Percentiles rank a stretch among this genome's conserved stretches.
These are phyloP conservation scores for Collybia nuda DNA, from an alignment of 768 basidiomycete genomes.

Conservation along the genomic window DNA sequence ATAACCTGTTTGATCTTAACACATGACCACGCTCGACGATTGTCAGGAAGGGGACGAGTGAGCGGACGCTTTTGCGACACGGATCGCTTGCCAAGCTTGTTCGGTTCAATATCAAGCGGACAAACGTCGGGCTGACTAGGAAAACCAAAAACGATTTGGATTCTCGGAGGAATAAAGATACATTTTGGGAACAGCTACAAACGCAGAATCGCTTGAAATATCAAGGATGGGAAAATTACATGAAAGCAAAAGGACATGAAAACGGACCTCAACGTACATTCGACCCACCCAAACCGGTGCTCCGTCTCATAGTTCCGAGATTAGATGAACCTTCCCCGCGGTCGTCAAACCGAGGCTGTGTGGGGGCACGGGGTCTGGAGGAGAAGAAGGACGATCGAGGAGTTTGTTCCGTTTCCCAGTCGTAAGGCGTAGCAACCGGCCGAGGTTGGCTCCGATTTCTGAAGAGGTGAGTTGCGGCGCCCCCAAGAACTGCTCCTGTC, in stretches of 20 bases:
- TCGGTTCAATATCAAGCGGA: not conserved
- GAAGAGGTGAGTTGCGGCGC: constrained; percentile 59
- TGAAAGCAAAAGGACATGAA: too few species aligned
- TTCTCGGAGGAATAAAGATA: not conserved
- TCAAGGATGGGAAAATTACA: too few species aligned
- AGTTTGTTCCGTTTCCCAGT: constrained; percentile 54
- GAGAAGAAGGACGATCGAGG: constrained; percentile 26
- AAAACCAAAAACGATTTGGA: too few species aligned
- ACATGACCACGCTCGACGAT: too few species aligned
- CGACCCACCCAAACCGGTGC: constrained; percentile 81
- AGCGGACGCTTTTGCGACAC: too few species aligned
- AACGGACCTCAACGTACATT: constrained; percentile 50
- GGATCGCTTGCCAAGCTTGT: not conserved
- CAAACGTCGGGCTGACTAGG: not conserved
- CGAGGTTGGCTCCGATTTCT: constrained; percentile 31
- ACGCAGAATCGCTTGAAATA: too few species aligned
- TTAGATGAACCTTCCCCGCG: constrained; percentile 70
- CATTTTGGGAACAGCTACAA: not conserved
- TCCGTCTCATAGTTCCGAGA: constrained; percentile 69
- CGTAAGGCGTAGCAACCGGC: constrained; percentile 34
- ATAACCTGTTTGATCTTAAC: not conserved
- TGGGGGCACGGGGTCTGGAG: constrained; percentile 23
- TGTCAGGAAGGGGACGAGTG: too few species aligned
- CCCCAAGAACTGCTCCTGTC: constrained; percentile 79
- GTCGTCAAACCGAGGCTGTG: constrained; percentile 34